Evolutionary conservation across 805 yeast genomes (phyloP).

Genomic region (Huiozyma naganishii): DNA sequence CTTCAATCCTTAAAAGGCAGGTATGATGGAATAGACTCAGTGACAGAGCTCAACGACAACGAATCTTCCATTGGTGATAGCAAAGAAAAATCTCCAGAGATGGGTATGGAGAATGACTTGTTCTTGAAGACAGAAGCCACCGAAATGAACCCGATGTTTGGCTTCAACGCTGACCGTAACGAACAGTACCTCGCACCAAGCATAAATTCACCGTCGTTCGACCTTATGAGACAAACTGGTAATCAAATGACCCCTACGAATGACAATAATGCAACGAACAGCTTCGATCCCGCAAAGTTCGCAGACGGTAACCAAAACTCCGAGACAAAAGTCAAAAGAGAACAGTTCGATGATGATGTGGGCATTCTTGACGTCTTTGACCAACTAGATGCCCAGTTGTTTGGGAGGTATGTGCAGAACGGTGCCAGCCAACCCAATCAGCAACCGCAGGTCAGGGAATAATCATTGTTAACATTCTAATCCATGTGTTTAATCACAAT

Average conservation of each 20-base stretch:
- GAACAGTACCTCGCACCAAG: constrained; percentile 1
- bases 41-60: too few relatives aligned
- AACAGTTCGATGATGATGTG: background rate
- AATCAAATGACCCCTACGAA: background rate
- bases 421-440: background rate
- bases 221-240: background rate
- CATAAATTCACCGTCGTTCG: background rate
- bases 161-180: constrained; percentile 2
- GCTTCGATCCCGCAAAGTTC: too few relatives aligned
- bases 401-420: constrained; percentile 46
- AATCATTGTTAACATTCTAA: background rate
- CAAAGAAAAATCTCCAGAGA: background rate
- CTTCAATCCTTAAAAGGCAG: background rate
- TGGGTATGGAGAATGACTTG: background rate
- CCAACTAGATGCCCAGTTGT: constrained; percentile 71
- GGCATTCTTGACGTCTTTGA: constrained; percentile 77
- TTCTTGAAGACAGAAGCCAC: constrained; percentile 1
- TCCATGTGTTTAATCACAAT: background rate
- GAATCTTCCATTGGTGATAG: background rate
- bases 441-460: too few relatives aligned
- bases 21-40: too few relatives aligned
- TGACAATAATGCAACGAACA: too few relatives aligned
- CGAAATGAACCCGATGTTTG: constrained; percentile 2
- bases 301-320: background rate
- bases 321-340: background rate